These are phyloP conservation scores for Mycothermus thermophilus DNA, from an alignment of 495 filamentous ascomycete species.

Conservation along the genomic window DNA sequence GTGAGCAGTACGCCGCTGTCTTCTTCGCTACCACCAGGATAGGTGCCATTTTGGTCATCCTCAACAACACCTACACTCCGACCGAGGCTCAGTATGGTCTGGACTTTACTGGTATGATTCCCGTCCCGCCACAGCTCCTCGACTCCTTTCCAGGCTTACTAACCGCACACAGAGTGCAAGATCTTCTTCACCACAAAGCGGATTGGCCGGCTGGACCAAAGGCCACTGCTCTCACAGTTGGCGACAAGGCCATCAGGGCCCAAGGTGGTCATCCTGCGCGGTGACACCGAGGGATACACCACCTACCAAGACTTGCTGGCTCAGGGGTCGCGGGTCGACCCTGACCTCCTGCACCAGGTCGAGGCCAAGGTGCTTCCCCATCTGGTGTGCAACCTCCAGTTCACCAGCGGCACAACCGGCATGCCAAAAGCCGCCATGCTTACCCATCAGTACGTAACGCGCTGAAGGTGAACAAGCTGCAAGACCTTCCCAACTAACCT, in stretches of 20 bases:
- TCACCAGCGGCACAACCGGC: constrained; percentile 58
- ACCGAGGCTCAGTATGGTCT: constrained; percentile 49
- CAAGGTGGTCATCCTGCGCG: constrained; percentile 43
- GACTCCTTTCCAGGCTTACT: neutral
- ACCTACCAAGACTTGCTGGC: constrained; percentile 40
- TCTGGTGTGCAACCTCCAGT: constrained; percentile 57
- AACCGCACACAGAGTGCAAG: constrained; percentile 33
- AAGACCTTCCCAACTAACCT: constrained; percentile 3
- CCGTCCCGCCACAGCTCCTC: neutral
- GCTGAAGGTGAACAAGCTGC: no score
- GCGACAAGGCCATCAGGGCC: constrained; percentile 21
- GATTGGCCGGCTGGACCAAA: constrained; percentile 44
- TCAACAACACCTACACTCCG: constrained; percentile 60
- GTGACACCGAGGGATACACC: constrained; percentile 32
- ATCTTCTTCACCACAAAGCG: constrained; percentile 49
- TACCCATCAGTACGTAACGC: constrained; percentile 52
- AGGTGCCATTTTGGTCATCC: constrained; percentile 52
- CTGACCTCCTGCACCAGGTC: constrained; percentile 18
- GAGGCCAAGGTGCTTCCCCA: constrained; percentile 38
- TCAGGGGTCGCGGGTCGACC: constrained; percentile 28
- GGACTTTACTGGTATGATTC: constrained; percentile 43
- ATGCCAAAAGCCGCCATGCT: constrained; percentile 64
- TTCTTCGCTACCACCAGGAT: constrained; percentile 55
- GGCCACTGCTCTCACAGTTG: constrained; percentile 38
- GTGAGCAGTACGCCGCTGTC: constrained; percentile 52